Percentiles rank a stretch among this genome's conserved stretches.
Evolutionary conservation across 2,329 filamentous ascomycete species (phyloP).

Genomic region (Neoarthrinium moseri): DNA sequence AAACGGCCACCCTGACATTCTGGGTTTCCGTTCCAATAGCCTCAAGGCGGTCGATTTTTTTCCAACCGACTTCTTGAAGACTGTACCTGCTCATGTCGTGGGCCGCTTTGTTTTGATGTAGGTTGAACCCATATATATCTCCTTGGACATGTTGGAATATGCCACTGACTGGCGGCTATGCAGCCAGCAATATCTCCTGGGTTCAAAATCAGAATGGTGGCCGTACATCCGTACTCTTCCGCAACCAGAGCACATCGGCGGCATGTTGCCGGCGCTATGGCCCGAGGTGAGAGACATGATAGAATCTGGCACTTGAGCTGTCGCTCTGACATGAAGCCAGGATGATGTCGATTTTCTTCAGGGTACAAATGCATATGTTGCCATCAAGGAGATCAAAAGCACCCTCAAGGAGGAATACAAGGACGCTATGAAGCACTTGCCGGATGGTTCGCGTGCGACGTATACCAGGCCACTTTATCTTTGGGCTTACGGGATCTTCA

Average conservation of each 20-base stretch:
- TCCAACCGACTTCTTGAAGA: slow-evolving; percentile 46
- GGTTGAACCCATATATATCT: too few species aligned
- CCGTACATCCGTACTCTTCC: slow-evolving; percentile 67
- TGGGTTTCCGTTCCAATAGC: slow-evolving; percentile 10
- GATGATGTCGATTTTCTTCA: slow-evolving; percentile 55
- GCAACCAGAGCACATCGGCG: slow-evolving; percentile 49
- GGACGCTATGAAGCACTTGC: slow-evolving; percentile 38
- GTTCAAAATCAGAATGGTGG: slow-evolving; percentile 61
- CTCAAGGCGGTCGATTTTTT: slow-evolving; percentile 32
- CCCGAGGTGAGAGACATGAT: slow-evolving; percentile 37
- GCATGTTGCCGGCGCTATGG: slow-evolving; percentile 65
- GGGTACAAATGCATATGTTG: slow-evolving; percentile 29
- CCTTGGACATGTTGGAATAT: too few species aligned
- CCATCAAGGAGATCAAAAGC: slow-evolving; percentile 38
- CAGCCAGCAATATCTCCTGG: slow-evolving; percentile 60
- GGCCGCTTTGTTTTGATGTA: slow-evolving; percentile 65
- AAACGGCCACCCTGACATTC: slow-evolving; percentile 25
- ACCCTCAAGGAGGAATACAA: slow-evolving; percentile 47
- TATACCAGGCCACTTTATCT: slow-evolving; percentile 54
- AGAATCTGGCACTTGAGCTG: too few species aligned
- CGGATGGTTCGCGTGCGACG: slow-evolving; percentile 27
- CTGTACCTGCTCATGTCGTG: slow-evolving; percentile 56
- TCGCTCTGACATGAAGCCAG: too few species aligned
- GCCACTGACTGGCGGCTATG: background rate
- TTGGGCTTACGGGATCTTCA: slow-evolving; percentile 66